Percentiles rank a stretch among this genome's conserved stretches.
phyloP scores from a whole-genome alignment of 805 yeast species.

The Yamadazyma sp. region DNA sequence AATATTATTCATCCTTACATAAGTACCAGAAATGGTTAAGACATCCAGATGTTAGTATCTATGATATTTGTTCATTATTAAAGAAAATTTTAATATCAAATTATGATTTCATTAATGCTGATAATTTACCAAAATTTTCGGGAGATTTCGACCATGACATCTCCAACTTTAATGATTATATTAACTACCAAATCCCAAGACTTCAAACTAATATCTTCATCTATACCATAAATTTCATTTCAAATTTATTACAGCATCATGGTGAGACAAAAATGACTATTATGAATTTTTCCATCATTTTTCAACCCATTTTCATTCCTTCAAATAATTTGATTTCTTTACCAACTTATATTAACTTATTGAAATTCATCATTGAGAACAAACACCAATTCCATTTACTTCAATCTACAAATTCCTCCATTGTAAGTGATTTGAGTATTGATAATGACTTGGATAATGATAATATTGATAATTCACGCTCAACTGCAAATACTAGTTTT shows the following conservation, averaged over 20 bases:
- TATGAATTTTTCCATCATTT: slow-evolving; percentile 26
- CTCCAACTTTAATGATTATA: slow-evolving; percentile 1
- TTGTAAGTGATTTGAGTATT: not conserved
- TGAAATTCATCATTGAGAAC: slow-evolving; percentile 18
- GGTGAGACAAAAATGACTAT: slow-evolving; percentile 26
- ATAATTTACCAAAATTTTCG: not conserved
- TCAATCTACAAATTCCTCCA: slow-evolving; percentile 1
- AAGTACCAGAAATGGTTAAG: slow-evolving; percentile 19
- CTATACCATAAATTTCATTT: slow-evolving; percentile 14
- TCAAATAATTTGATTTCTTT: slow-evolving; percentile 13
- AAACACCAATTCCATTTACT: slow-evolving; percentile 1
- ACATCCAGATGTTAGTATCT: slow-evolving; percentile 13
- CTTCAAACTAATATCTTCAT: slow-evolving; percentile 7
- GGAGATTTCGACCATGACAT: slow-evolving; percentile 3
- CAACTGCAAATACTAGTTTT: not conserved
- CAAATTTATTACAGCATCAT: slow-evolving; percentile 15
- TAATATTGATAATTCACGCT: not conserved
- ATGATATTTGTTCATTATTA: slow-evolving; percentile 27
- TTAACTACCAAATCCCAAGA: slow-evolving; percentile 2
- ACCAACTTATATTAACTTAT: slow-evolving; percentile 16
- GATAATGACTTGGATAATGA: not conserved
- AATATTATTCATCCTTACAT: slow-evolving; percentile 14
- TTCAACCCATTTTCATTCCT: slow-evolving; percentile 29
- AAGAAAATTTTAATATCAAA: slow-evolving; percentile 20
- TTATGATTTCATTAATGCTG: slow-evolving; percentile 10